Base-by-base conservation (phyloP, 73 alveolate genomes). In the Symbiodinium pilosum region DNA sequence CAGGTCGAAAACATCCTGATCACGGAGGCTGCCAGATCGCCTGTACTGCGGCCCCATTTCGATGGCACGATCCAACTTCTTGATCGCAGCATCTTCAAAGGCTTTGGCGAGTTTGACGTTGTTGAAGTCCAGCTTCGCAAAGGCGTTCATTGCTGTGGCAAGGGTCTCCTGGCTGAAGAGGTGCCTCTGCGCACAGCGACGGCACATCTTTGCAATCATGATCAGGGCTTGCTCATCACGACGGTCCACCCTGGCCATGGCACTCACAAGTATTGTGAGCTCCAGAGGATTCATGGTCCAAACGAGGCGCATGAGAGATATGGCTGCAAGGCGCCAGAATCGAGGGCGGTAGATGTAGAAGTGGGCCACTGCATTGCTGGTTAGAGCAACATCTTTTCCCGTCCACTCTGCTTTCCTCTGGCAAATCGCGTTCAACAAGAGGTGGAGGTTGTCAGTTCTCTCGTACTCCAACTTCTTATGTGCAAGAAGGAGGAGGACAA, bases 161-260 rank as follows among this genome's bases (percentile, higher is more conserved):
- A 91, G 51, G 34, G 97, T 91, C 89, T 42, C 97, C 81, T 91
- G 97, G 87, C 87, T 34, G 87, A 83, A 41, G 54, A 83, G 68
- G 59, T 83, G 91, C n/a, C 95, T 43, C 42, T 91, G 87, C 14
- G 89, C 97, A 43, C 87, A 91, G 97, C 97, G 97, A 81, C 56
- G 75, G 84, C 97, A 91, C 97, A 91, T 91, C 97, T 91, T 91
- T 3, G 97, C 97, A 39, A 91, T 38, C 83, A 91, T n/a, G 75
- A 59, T 42, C 56, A 91, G 97, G n/a, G 97, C 87, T n/a, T 47
- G 44, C 81, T 91, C 97, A 34, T 91, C 97, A 1, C 97, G 88
- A 14, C 97, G 97, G 36, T 91, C 97, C 89, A 91, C 97, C 20
- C 97, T 73, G 40, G 97, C 97, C 97, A 91, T 91, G 89, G 97